Evolutionary conservation across 169 alveolate genomes (phyloP).

Genomic region (Eimeria sp.): DNA sequence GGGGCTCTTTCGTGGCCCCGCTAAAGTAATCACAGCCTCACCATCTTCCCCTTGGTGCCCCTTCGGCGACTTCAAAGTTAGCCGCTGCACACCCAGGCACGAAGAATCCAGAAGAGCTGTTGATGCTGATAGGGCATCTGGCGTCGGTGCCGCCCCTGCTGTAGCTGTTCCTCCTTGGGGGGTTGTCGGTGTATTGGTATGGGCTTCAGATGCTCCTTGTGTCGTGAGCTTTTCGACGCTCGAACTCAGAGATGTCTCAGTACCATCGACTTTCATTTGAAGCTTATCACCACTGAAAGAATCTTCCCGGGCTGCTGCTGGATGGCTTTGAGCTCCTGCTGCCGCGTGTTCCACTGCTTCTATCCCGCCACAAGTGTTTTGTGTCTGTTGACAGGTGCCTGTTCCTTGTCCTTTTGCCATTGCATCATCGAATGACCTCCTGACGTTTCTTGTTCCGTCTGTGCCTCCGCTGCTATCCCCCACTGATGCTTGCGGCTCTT

Average conservation of each 20-base stretch:
- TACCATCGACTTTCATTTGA: background rate
- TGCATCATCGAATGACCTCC: conserved; percentile 27
- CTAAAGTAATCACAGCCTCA: background rate
- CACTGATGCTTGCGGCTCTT: background rate
- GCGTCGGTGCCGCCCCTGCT: background rate
- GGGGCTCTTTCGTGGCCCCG: conserved; percentile 42
- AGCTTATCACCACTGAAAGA: background rate
- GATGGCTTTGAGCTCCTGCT: background rate
- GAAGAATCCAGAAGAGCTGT: conserved; percentile 51
- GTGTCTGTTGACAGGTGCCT: background rate
- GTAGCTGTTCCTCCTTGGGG: background rate
- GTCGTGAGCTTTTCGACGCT: background rate
- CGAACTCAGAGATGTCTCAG: background rate
- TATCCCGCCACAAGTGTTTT: background rate
- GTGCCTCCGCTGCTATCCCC: background rate
- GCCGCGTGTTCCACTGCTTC: background rate
- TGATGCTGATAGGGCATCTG: background rate
- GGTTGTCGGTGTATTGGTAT: background rate
- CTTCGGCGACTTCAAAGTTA: conserved; percentile 64
- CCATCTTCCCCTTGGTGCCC: background rate
- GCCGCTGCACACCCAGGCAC: conserved; percentile 67
- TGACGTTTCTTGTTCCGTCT: background rate
- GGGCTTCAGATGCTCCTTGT: background rate
- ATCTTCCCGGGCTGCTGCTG: conserved; percentile 4
- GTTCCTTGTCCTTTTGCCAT: conserved; percentile 1